Percentiles rank a stretch among this genome's conserved stretches.
Conservation (phyloP, 345 rosid genomes). For the Moricandia arvensis region DNA sequence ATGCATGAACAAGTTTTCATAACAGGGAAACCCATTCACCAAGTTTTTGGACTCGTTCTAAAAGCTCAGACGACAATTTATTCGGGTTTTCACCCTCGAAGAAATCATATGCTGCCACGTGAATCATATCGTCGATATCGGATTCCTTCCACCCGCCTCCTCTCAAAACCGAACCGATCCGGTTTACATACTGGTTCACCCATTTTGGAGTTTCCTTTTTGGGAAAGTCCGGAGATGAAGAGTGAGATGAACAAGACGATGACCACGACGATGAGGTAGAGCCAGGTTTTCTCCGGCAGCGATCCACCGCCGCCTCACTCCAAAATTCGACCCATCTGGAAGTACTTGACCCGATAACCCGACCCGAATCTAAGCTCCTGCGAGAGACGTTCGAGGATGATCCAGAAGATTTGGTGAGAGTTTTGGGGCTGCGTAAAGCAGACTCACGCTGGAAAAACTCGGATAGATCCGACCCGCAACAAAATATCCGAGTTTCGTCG, state of each 20-base stretch:
- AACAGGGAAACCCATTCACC: conserved; percentile 80
- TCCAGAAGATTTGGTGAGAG: conserved; percentile 52
- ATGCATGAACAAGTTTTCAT: conserved; percentile 19
- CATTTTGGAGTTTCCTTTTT: conserved; percentile 67
- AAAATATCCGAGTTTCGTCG: conserved; percentile 82
- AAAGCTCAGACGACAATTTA: conserved; percentile 65
- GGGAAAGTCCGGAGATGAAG: conserved; percentile 77
- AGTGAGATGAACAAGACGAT: conserved; percentile 48
- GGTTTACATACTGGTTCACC: conserved; percentile 77
- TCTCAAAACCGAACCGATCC: conserved; percentile 76
- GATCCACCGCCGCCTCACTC: conserved; percentile 83
- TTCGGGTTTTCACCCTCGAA: conserved; percentile 73
- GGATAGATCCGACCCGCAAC: conserved; percentile 89
- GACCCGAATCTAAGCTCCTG: conserved; percentile 61
- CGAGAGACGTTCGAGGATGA: conserved; percentile 49
- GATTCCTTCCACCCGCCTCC: conserved; percentile 89
- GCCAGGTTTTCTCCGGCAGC: conserved; percentile 62
- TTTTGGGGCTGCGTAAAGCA: conserved; percentile 32
- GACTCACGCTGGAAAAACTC: conserved; percentile 87
- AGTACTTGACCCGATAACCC: conserved; percentile 42
- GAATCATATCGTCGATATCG: conserved; percentile 67
- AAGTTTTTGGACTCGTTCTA: conserved; percentile 70
- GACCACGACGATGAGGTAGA: conserved; percentile 30
- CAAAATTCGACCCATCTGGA: conserved; percentile 99
- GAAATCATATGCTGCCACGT: conserved; percentile 82